Percentiles rank a stretch among this genome's conserved stretches.
Evolutionary conservation across 2,329 filamentous ascomycete genomes (phyloP).

Genomic region (Fusarium pseudograminearum): DNA sequence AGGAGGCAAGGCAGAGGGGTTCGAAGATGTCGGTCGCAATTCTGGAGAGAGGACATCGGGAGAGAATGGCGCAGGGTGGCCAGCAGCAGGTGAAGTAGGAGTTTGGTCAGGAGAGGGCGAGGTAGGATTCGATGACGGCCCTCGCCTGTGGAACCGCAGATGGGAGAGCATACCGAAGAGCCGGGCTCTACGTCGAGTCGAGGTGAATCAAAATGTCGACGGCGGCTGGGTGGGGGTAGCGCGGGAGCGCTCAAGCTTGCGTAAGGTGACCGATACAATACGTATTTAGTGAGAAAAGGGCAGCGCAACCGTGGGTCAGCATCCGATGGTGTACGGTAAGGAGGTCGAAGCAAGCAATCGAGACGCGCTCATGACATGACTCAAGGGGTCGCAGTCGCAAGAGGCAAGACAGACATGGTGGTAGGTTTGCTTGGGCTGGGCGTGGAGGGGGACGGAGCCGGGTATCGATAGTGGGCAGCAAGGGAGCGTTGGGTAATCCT

Average conservation of each 20-base stretch:
- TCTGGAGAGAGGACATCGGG: conserved; percentile 56
- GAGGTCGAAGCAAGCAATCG: conserved; percentile 37
- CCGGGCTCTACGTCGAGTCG: conserved; percentile 37
- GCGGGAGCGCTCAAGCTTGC: conserved; percentile 32
- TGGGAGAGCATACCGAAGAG: conserved; percentile 61
- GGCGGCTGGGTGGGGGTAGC: conserved; percentile 36
- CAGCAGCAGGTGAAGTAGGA: conserved; percentile 55
- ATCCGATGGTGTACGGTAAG: conserved; percentile 36
- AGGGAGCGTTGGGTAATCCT: conserved; percentile 18
- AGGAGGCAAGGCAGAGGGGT: conserved; percentile 58
- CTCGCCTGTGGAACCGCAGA: conserved; percentile 70
- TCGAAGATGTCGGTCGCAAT: conserved; percentile 51
- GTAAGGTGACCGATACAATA: conserved; percentile 23
- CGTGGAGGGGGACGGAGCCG: conserved; percentile 18
- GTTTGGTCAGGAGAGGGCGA: conserved; percentile 64
- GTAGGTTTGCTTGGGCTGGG: conserved; percentile 25
- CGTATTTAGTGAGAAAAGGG: conserved; percentile 28
- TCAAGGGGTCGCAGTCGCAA: conserved; percentile 41
- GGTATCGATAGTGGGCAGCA: conserved; percentile 33
- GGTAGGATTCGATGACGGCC: conserved; percentile 63
- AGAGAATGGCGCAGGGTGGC: conserved; percentile 57
- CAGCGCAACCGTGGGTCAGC: conserved; percentile 38
- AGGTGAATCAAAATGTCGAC: conserved; percentile 41
- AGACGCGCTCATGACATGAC: conserved; percentile 48
- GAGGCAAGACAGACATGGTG: conserved; percentile 44